Evolutionary conservation across 2,329 filamentous ascomycete genomes (phyloP).

Genomic region (Didymella pinodella): DNA sequence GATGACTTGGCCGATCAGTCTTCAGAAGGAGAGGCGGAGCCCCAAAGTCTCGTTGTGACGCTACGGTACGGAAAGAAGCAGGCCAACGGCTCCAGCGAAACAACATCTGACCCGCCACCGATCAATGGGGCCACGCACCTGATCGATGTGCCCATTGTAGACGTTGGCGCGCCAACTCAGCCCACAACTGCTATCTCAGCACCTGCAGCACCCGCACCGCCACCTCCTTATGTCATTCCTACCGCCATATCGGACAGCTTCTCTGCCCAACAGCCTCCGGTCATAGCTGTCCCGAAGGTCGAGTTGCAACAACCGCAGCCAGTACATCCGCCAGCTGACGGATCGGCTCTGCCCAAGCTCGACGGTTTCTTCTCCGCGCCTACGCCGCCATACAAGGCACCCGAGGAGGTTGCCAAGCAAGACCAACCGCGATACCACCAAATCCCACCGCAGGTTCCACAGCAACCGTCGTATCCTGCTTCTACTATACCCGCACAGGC

Average conservation of each 20-base stretch:
- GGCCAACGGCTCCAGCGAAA: neutral
- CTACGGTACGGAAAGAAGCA: constrained; percentile 54
- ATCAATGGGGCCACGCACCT: neutral
- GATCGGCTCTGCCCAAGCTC: constrained; percentile 15
- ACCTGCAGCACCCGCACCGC: constrained; percentile 1
- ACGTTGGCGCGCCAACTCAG: neutral
- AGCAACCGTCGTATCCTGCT: neutral
- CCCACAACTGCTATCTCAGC: constrained; percentile 2
- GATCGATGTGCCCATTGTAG: neutral
- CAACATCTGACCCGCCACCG: neutral
- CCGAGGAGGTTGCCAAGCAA: constrained; percentile 24
- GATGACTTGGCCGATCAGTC: constrained; percentile 42
- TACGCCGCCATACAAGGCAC: constrained; percentile 33
- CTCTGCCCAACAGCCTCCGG: constrained; percentile 3
- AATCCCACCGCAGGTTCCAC: neutral
- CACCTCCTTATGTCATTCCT: neutral
- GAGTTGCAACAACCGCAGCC: constrained; percentile 11
- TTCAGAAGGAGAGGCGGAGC: constrained; percentile 48
- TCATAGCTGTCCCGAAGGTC: constrained; percentile 2
- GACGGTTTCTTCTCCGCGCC: constrained; percentile 32
- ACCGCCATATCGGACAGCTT: constrained; percentile 19
- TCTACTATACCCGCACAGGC: constrained; percentile 4
- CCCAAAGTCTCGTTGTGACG: constrained; percentile 76
- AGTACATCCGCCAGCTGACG: neutral
- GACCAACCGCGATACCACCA: neutral